phyloP scores from a whole-genome alignment of 176 grass and related monocot species.

The Bonia amplexicaulis region DNA sequence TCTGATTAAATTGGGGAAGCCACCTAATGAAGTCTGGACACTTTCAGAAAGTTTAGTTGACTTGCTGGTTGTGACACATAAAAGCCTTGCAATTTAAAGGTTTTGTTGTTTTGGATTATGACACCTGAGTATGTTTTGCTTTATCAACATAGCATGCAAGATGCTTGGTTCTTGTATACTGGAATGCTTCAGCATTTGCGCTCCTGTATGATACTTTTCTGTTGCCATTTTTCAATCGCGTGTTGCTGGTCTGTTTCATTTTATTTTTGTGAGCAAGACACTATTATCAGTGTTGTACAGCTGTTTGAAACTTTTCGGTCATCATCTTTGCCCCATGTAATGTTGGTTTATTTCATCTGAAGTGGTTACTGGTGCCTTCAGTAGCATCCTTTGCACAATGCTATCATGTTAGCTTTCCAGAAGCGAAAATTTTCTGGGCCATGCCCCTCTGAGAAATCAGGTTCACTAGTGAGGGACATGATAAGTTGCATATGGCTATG shows the following conservation, averaged over 20 bases:
- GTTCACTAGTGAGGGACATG: neutral
- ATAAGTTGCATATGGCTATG: neutral
- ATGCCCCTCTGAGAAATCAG: neutral
- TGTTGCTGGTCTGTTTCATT: neutral
- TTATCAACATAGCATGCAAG: neutral
- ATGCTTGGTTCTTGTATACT: neutral
- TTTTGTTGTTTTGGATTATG: neutral
- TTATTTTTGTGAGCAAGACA: neutral
- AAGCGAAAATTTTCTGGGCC: neutral
- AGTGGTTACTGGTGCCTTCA: neutral
- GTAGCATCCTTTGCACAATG: neutral
- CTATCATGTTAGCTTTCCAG: neutral
- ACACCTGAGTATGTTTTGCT: neutral
- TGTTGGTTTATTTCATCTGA: neutral
- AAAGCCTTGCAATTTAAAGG: neutral
- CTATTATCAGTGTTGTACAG: neutral
- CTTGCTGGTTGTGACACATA: conserved; percentile 7
- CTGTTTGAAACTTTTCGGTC: neutral
- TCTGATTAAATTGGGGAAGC: conserved; percentile 6
- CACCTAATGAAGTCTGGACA: neutral
- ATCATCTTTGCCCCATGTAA: conserved; percentile 1
- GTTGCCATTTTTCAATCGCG: neutral
- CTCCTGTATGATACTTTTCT: neutral
- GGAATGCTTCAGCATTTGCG: conserved; percentile 3
- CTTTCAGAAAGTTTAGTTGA: neutral